Conservation (phyloP, 2,329 filamentous ascomycete species). For the Calonectria naviculata region DNA sequence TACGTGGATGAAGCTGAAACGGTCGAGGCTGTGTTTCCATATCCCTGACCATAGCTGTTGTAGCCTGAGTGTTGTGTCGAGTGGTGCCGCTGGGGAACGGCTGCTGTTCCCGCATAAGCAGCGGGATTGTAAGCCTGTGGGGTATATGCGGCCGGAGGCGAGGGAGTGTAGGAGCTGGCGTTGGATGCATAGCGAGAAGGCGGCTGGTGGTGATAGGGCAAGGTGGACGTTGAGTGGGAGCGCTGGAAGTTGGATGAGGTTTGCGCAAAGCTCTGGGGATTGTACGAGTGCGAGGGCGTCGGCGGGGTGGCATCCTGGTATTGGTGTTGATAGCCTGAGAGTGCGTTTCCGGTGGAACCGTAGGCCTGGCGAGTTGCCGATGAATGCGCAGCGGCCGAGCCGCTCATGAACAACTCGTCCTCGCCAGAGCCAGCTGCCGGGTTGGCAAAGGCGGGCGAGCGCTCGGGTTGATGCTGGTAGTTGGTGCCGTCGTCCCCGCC, state of each 20-base stretch:
- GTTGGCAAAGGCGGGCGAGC: slow-evolving; percentile 35
- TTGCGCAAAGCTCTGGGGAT: slow-evolving; percentile 73
- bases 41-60: slow-evolving; percentile 55
- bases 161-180: slow-evolving; percentile 48
- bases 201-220: slow-evolving; percentile 60
- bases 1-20: slow-evolving; percentile 47
- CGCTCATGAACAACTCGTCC: slow-evolving; percentile 75
- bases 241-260: slow-evolving; percentile 47
- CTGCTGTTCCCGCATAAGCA: slow-evolving; percentile 62
- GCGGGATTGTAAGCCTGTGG: slow-evolving; percentile 69
- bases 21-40: slow-evolving; percentile 46
- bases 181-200: slow-evolving; percentile 52
- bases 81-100: slow-evolving; percentile 62
- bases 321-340: slow-evolving; percentile 64
- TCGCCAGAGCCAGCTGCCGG: slow-evolving; percentile 40
- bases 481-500: slow-evolving; percentile 77
- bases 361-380: slow-evolving; percentile 45
- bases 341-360: slow-evolving; percentile 57
- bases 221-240: slow-evolving; percentile 62
- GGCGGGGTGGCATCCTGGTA: slow-evolving; percentile 59
- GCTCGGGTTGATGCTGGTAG: slow-evolving; percentile 49
- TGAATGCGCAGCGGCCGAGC: slow-evolving; percentile 45
- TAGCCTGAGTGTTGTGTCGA: slow-evolving; percentile 61
- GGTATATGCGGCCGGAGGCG: slow-evolving; percentile 58
- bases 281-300: slow-evolving; percentile 69